Evolutionary conservation across 805 yeast genomes (phyloP).

Genomic region (Metschnikowia drakensbergensis): DNA sequence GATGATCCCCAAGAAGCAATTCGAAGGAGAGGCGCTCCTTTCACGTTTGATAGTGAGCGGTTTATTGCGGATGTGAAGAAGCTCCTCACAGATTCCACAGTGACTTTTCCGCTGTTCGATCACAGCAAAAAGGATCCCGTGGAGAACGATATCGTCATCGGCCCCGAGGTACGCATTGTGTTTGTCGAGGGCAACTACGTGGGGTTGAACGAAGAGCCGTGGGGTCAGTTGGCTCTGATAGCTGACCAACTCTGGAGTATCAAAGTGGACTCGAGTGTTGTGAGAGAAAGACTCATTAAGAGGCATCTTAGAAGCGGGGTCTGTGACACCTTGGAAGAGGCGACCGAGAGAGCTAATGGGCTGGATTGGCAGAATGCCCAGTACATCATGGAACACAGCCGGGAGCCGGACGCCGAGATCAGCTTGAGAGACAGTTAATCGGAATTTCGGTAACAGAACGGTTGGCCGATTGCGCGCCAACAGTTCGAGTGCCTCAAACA

Average conservation of each 20-base stretch:
- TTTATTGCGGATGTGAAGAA: conserved; percentile 24
- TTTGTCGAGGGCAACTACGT: conserved; percentile 78
- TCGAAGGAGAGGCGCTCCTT: conserved; percentile 76
- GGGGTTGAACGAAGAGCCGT: conserved; percentile 52
- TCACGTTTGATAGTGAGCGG: conserved; percentile 65
- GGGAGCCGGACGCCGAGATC: conserved; percentile 14
- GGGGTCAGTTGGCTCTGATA: conserved; percentile 47
- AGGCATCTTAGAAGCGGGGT: conserved; percentile 65
- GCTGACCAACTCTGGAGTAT: conserved; percentile 51
- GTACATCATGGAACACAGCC: conserved; percentile 24
- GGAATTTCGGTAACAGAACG: neutral
- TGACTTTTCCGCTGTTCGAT: conserved; percentile 67
- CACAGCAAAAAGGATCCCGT: conserved; percentile 73
- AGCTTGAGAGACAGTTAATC: neutral
- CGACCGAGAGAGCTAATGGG: conserved; percentile 45
- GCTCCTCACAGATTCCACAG: conserved; percentile 26
- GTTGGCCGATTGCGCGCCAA: no score
- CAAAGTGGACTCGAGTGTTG: conserved; percentile 40
- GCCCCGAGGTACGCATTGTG: conserved; percentile 47
- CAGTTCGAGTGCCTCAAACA: no score
- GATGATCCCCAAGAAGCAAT: conserved; percentile 56
- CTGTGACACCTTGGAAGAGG: conserved; percentile 45
- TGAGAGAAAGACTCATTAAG: conserved; percentile 56
- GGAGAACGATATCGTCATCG: conserved; percentile 46
- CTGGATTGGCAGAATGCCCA: conserved; percentile 67